Percentiles rank a stretch among this genome's conserved stretches.
These are phyloP conservation scores for Batrachochytrium dendrobatidis DNA, from an alignment of 371 early-diverging fungal genomes.

Conservation along the genomic window DNA sequence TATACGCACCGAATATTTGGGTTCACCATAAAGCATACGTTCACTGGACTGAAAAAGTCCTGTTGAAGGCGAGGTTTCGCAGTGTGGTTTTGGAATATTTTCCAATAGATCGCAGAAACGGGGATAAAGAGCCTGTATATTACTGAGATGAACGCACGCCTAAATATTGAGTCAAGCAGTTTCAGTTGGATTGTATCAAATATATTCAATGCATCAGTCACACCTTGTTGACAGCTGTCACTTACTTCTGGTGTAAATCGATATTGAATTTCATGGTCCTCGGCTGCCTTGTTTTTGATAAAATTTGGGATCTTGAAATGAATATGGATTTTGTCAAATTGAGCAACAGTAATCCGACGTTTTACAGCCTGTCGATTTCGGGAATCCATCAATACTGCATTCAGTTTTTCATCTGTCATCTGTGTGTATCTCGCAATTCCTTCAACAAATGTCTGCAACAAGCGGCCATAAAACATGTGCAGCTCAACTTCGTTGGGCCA, in stretches of 20 bases:
- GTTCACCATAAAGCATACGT: neutral
- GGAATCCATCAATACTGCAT: conserved; percentile 7
- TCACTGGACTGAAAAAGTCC: neutral
- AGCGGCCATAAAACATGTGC: neutral
- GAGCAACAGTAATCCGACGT: neutral
- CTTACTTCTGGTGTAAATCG: conserved; percentile 14
- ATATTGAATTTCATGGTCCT: conserved; percentile 17
- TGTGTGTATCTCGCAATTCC: conserved; percentile 17
- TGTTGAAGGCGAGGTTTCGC: conserved; percentile 7
- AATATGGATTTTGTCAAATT: conserved; percentile 7
- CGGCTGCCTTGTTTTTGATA: conserved; percentile 12
- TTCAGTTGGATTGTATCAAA: no score
- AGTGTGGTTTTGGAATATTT: neutral
- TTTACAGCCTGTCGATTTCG: neutral
- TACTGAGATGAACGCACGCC: conserved; percentile 25
- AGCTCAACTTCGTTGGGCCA: conserved; percentile 32
- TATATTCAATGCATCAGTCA: no score
- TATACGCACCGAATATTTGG: conserved; percentile 1
- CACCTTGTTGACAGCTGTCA: neutral
- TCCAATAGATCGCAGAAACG: conserved; percentile 12
- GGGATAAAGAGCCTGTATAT: conserved; percentile 18
- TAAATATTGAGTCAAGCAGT: neutral
- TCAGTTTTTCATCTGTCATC: conserved; percentile 13
- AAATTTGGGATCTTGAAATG: conserved; percentile 17
- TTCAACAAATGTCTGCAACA: conserved; percentile 6